Conservation (phyloP, 1,284 basidiomycete species). For the Moesziomyces sp. region DNA sequence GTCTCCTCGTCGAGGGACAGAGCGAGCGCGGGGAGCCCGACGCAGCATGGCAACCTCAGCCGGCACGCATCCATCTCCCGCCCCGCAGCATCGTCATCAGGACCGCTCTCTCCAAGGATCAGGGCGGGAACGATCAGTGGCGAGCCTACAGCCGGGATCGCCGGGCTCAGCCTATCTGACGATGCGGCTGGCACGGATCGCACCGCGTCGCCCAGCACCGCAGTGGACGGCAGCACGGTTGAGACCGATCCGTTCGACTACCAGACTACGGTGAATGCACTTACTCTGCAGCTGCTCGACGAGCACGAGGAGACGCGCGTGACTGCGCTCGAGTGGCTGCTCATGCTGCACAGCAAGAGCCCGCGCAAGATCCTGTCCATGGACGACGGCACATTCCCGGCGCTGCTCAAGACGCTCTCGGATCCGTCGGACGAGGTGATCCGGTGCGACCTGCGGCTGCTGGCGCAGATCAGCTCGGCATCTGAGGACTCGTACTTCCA, state of each 20-base stretch:
- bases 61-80: constrained; percentile 24
- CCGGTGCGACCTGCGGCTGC: constrained; percentile 91
- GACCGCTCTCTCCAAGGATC: constrained; percentile 18
- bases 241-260: constrained; percentile 86
- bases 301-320: constrained; percentile 96
- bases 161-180: constrained; percentile 21
- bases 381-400: constrained; percentile 96
- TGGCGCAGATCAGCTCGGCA: constrained; percentile 90
- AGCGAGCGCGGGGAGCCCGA: constrained; percentile 24
- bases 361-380: constrained; percentile 95
- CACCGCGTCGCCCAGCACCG: constrained; percentile 7
- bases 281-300: constrained; percentile 93
- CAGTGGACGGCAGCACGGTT: not conserved
- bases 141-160: constrained; percentile 15
- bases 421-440: constrained; percentile 98
- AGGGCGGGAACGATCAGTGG: constrained; percentile 21
- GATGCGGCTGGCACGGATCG: constrained; percentile 15
- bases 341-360: constrained; percentile 98
- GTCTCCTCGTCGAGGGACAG: constrained; percentile 26
- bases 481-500: constrained; percentile 97
- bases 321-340: constrained; percentile 94
- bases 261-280: constrained; percentile 86
- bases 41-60: constrained; percentile 11
- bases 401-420: constrained; percentile 92
- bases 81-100: constrained; percentile 1